Percentiles rank a stretch among this genome's conserved stretches.
Evolutionary conservation across 441 rosid species (phyloP).

Genomic region (Erodium texanum): DNA sequence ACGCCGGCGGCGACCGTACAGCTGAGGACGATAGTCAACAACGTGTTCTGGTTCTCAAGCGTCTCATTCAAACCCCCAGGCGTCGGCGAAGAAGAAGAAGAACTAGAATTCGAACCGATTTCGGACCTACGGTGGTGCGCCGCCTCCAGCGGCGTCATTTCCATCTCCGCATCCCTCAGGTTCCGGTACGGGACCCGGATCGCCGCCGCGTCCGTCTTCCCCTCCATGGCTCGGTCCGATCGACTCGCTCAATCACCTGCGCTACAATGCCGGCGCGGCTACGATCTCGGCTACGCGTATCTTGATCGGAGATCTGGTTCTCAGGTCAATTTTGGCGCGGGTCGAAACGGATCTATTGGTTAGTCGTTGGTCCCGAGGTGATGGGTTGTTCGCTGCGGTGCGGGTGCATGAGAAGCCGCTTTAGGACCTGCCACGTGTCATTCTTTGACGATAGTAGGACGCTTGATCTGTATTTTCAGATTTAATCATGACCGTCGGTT

Average conservation of each 20-base stretch:
- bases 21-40: slow-evolving; percentile 54
- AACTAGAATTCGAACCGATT: slow-evolving; percentile 24
- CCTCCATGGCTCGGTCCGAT: slow-evolving; percentile 30
- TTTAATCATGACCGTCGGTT: too few species aligned
- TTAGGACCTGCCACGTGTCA: too few species aligned
- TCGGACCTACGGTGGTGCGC: slow-evolving; percentile 17
- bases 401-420: not conserved
- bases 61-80: not conserved
- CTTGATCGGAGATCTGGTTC: slow-evolving; percentile 2
- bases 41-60: slow-evolving; percentile 19
- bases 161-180: slow-evolving; percentile 58
- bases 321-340: not conserved
- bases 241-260: slow-evolving; percentile 13
- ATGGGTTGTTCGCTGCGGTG: not conserved
- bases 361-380: not conserved
- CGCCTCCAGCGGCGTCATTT: slow-evolving; percentile 39
- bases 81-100: slow-evolving; percentile 26
- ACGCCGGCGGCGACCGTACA: slow-evolving; percentile 90
- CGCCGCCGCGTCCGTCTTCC: slow-evolving; percentile 38
- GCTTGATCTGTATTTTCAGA: too few species aligned
- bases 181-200: slow-evolving; percentile 64
- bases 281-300: not conserved
- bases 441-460: too few species aligned
- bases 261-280: not conserved
- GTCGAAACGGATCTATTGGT: not conserved